Evolutionary conservation across 2,329 filamentous ascomycete genomes (phyloP).

Genomic region (Nothophaeocryptopus gaeumannii): DNA sequence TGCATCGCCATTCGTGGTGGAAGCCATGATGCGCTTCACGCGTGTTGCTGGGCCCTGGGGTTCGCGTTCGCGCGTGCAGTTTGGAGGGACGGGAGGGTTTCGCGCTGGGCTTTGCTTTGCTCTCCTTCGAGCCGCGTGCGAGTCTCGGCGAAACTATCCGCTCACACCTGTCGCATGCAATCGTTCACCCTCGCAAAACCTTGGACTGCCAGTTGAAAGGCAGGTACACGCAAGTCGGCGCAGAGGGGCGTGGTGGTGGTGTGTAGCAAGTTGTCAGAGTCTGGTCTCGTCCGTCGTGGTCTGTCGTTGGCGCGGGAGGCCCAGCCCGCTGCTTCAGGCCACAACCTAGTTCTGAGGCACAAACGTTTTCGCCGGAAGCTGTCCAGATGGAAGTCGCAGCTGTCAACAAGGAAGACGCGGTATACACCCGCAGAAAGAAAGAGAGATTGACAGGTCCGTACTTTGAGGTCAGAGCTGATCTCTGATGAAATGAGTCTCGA

Average conservation of each 20-base stretch:
- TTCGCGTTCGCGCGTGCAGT: conserved; percentile 9
- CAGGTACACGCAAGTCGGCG: neutral
- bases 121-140: too few species aligned
- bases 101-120: neutral
- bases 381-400: too few species aligned
- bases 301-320: too few species aligned
- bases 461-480: neutral
- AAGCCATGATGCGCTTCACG: conserved; percentile 19
- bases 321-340: too few species aligned
- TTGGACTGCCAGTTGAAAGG: neutral
- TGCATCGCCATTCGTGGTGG: conserved; percentile 14
- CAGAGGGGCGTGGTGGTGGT: neutral
- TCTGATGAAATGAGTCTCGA: neutral
- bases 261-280: too few species aligned
- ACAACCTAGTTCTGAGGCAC: too few species aligned
- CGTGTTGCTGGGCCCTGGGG: too few species aligned
- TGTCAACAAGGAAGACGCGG: too few species aligned
- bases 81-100: neutral
- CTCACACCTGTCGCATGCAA: neutral
- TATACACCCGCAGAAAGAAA: too few species aligned
- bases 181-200: neutral
- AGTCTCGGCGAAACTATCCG: neutral
- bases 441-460: neutral
- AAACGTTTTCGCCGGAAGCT: too few species aligned
- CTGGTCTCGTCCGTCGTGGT: too few species aligned